These are phyloP conservation scores for Fusarium agapanthi DNA, from an alignment of 2,329 filamentous ascomycete genomes.

Conservation along the genomic window DNA sequence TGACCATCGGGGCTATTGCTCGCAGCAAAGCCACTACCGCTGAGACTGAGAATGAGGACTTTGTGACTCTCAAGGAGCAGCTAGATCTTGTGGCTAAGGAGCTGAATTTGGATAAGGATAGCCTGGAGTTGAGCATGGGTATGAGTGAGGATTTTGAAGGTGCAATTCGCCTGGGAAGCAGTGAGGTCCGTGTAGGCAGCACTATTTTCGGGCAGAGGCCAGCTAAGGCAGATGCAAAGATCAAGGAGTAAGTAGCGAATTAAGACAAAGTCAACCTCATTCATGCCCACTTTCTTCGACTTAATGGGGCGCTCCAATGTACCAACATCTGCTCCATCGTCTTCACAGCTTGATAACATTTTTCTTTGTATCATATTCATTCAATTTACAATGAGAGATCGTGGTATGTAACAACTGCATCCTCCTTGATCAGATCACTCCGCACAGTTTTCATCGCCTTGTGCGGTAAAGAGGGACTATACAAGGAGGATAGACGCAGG, in stretches of 20 bases:
- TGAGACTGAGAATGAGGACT: conserved; percentile 93
- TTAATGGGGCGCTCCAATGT: neutral
- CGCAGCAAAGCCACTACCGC: conserved; percentile 76
- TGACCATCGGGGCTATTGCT: conserved; percentile 98
- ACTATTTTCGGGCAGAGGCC: conserved; percentile 91
- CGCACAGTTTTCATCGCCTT: conserved; percentile 14
- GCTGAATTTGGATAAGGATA: conserved; percentile 54
- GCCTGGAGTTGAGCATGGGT: conserved; percentile 94
- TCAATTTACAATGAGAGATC: conserved; percentile 35
- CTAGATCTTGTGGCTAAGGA: conserved; percentile 73
- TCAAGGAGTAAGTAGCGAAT: conserved; percentile 56
- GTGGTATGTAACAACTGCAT: conserved; percentile 41
- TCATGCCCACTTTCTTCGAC: neutral
- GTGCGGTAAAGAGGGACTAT: conserved; percentile 15
- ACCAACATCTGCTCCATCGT: neutral
- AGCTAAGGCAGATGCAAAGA: conserved; percentile 78
- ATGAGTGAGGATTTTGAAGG: conserved; percentile 98
- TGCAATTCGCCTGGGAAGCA: conserved; percentile 83
- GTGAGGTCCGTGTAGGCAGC: conserved; percentile 90
- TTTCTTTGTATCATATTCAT: conserved; percentile 4
- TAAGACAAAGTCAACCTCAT: neutral
- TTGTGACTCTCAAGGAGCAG: conserved; percentile 72
- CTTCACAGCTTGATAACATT: neutral
- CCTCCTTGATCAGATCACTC: conserved; percentile 31
- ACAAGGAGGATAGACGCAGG: conserved; percentile 13